A percentile compares a stretch with the other conserved stretches of the same genome.
phyloP scores from a whole-genome alignment of 805 yeast genomes.

The Yamadazyma nakazawae region DNA sequence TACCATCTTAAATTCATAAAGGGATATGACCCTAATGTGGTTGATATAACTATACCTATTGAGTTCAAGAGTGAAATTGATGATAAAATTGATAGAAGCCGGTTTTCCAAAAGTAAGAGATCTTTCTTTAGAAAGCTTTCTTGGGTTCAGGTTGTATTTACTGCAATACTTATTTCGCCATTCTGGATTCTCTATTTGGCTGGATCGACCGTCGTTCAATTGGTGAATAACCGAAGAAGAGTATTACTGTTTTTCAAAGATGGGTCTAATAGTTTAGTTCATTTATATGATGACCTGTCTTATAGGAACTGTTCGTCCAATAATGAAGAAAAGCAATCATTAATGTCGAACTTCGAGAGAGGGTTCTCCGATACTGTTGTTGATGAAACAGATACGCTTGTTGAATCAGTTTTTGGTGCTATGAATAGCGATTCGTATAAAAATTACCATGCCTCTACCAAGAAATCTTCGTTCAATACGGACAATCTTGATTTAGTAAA shows the following conservation, averaged over 20 bases:
- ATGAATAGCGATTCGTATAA: conserved; percentile 37
- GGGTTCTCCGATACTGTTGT: conserved; percentile 35
- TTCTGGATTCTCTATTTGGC: conserved; percentile 60
- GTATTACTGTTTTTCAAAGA: conserved; percentile 26
- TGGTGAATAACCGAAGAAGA: conserved; percentile 27
- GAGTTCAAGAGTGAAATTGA: conserved; percentile 12
- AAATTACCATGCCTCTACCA: conserved; percentile 6
- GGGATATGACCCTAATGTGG: conserved; percentile 55
- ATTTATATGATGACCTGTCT: conserved; percentile 20
- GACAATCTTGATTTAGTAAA: conserved; percentile 14
- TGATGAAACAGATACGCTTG: conserved; percentile 60
- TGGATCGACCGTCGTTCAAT: conserved; percentile 36
- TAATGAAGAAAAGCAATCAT: conserved; percentile 1
- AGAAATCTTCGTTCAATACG: neutral
- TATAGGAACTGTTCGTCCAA: neutral
- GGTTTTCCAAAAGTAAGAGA: conserved; percentile 25
- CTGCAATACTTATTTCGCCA: conserved; percentile 55
- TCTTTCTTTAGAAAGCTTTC: conserved; percentile 31
- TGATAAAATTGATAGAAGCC: conserved; percentile 1
- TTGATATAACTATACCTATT: conserved; percentile 50
- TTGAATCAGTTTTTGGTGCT: conserved; percentile 63
- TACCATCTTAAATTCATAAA: conserved; percentile 43
- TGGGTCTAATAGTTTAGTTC: conserved; percentile 23
- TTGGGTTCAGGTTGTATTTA: conserved; percentile 47
- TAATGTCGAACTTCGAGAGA: conserved; percentile 14